Conservation (phyloP, 2,329 filamentous ascomycete genomes). For the Diaporthe helianthi region DNA sequence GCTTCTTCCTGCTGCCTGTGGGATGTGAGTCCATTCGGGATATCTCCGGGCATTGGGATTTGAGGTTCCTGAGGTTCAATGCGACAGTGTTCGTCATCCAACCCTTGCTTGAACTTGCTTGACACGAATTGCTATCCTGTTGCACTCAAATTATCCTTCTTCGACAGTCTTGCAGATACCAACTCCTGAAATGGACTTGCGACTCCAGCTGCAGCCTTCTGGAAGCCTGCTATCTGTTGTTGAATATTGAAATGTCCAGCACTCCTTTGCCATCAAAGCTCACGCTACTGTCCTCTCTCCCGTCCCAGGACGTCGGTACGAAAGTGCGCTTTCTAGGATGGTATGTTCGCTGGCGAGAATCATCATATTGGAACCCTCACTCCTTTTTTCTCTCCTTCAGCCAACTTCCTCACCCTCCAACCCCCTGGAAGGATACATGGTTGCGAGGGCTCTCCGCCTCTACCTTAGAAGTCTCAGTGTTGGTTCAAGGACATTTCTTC, state of each 20-base stretch:
- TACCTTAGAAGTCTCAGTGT: background rate
- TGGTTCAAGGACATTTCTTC: conserved; percentile 18
- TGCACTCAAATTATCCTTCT: background rate
- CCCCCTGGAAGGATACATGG: background rate
- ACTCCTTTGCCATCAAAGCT: conserved; percentile 70
- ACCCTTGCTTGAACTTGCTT: background rate
- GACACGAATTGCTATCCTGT: background rate
- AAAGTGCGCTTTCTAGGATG: conserved; percentile 94
- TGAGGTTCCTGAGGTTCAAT: background rate
- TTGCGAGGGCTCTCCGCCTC: background rate
- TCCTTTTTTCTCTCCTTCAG: background rate
- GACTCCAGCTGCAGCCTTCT: background rate
- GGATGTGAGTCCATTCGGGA: background rate
- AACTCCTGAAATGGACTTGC: conserved; percentile 25
- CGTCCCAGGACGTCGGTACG: conserved; percentile 58
- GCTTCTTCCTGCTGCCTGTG: background rate
- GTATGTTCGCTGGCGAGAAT: conserved; percentile 59
- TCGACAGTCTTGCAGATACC: background rate
- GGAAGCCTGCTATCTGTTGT: background rate
- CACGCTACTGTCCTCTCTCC: conserved; percentile 70
- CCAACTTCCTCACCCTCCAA: background rate
- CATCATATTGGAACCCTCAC: background rate
- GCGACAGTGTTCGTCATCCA: background rate
- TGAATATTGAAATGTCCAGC: conserved; percentile 52
- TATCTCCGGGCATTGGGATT: background rate